Evolutionary conservation across 2,329 filamentous ascomycete genomes (phyloP), one percentile per base, ranked within the genome.

Genomic region (Fusarium marasasianum): DNA sequence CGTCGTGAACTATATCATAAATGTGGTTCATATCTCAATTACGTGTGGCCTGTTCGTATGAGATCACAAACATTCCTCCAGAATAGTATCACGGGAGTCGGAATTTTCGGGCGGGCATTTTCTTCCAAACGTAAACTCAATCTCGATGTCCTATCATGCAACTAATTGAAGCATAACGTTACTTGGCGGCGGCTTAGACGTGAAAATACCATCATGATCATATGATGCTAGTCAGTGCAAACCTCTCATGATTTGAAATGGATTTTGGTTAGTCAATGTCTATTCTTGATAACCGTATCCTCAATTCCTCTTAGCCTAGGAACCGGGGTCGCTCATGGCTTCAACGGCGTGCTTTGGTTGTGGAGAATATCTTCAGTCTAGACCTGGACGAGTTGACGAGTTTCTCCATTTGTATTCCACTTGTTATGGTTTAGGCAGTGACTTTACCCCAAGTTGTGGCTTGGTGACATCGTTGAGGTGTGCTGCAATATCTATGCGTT

Each of bases 1-100:
- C 48, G 18, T 66, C 35, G 38, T 73, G 35, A 26, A 66, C 68
- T 73, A 64, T 57, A 71, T 75, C 72, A 75, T 75, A 71, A 71
- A 53, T 72, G 69, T 71, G 72, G 73, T 60, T 60, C 72, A 35
- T 33, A 40, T 48, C 40, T 63, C 35, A 26, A 22, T 18, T 18
- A 31, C 24, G 43, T 22, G 24, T 14, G 55, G 47, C 69, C 56
- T 53, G 33, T 43, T 20, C 13, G 57, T 54, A 50, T 69, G 58
- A 59, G 47, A 59, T 59, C 43, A 51, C 31, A 33, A 50, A 24
- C 20, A 57, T 64, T 54, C 58, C 41, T 45, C 41, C 20, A 40
- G 24, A 43, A 31, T 12, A 41, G 38, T 15, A 51, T 53, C 37
- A 22, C 35, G 10, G 37, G 9, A 48, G 40, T 54, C 45, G 29